Conservation (phyloP, 495 filamentous ascomycete genomes). For the Xylaria telfairii region DNA sequence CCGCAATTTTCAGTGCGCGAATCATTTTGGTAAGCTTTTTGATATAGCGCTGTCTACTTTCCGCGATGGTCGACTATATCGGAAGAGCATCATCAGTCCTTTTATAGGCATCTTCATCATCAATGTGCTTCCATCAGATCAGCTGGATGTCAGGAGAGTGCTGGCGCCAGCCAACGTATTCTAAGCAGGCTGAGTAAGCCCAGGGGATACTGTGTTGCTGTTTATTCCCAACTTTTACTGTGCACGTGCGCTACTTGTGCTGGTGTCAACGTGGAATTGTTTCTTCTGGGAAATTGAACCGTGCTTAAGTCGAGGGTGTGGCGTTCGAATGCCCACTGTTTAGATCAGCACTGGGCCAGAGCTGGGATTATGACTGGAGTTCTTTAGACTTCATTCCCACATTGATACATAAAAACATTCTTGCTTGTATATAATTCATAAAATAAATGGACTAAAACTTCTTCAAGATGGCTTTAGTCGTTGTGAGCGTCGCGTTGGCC, state of each 20-base stretch:
- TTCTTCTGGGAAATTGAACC: no score
- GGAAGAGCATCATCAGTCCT: not conserved
- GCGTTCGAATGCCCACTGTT: not conserved
- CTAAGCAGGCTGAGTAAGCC: no score
- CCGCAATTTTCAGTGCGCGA: constrained; percentile 7
- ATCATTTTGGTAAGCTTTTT: not conserved
- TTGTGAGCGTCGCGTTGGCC: constrained; percentile 33
- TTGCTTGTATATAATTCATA: not conserved
- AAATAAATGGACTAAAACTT: constrained; percentile 4
- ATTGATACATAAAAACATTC: not conserved
- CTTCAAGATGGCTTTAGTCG: constrained; percentile 33
- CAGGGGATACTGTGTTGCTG: no score
- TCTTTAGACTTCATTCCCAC: not conserved
- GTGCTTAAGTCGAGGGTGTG: no score
- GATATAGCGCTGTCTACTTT: not conserved
- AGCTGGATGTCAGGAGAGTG: not conserved
- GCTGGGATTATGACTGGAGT: not conserved
- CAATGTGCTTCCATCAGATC: not conserved
- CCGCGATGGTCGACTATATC: not conserved
- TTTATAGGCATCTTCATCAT: not conserved
- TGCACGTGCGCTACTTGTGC: no score
- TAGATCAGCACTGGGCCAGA: not conserved
- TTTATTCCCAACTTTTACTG: no score
- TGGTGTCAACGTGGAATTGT: no score
- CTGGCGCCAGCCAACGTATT: constrained; percentile 17